Conservation (phyloP, 2,329 filamentous ascomycete species). For the Hymenoscyphus infarciens region DNA sequence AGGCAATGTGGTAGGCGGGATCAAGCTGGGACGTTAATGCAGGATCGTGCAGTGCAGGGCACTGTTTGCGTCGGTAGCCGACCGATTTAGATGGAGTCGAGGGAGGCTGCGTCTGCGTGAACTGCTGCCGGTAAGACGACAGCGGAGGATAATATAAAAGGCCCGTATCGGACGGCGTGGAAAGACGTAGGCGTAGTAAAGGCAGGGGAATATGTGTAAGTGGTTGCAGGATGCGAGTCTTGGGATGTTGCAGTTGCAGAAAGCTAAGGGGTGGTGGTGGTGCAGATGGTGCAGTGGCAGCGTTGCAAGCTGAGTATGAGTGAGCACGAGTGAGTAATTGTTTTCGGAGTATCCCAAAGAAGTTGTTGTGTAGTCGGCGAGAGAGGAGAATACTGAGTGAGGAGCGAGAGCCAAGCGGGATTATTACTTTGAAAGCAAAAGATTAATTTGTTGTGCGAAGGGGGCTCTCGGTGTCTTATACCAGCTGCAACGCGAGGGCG, state of each 20-base stretch:
- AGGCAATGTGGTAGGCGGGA: constrained; percentile 15
- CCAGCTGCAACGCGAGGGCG: constrained; percentile 26
- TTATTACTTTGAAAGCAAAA: constrained; percentile 14
- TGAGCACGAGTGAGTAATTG: constrained; percentile 8
- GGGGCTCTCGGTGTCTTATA: constrained; percentile 33
- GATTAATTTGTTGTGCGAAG: constrained; percentile 26
- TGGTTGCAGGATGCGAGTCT: constrained; percentile 7
- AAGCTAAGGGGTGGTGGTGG: not conserved
- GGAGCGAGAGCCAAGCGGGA: constrained; percentile 13
- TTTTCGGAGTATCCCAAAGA: not conserved
- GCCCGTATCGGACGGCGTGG: constrained; percentile 8
- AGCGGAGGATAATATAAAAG: constrained; percentile 13
- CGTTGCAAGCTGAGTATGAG: constrained; percentile 14
- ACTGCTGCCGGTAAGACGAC: constrained; percentile 24
- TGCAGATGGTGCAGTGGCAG: not conserved
- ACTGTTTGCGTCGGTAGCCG: constrained; percentile 24
- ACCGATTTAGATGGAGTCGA: constrained; percentile 17
- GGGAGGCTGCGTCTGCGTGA: constrained; percentile 20
- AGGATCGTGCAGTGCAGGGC: constrained; percentile 15
- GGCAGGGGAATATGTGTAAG: constrained; percentile 3
- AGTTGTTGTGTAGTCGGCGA: not conserved
- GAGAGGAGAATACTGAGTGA: constrained; percentile 11
- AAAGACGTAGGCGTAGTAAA: not conserved
- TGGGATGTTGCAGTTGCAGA: constrained; percentile 10
- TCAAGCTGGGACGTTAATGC: constrained; percentile 28